phyloP scores from a whole-genome alignment of 2,329 filamentous ascomycete species.

The Fusarium incarnatum region DNA sequence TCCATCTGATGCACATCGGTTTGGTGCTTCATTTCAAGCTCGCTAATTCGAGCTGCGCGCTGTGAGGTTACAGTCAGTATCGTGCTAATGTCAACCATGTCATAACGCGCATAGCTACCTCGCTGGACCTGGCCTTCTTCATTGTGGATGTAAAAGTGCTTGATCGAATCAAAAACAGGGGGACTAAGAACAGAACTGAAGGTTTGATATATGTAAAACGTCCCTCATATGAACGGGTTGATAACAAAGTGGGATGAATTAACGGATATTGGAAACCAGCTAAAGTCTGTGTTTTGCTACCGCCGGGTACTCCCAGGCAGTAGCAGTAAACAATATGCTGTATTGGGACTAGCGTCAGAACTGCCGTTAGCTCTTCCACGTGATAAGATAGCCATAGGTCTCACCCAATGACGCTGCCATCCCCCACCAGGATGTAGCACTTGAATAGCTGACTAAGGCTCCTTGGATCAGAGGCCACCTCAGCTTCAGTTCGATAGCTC shows the following conservation, averaged over 20 bases:
- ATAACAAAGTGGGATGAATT: conserved; percentile 31
- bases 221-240: conserved; percentile 7
- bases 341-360: conserved; percentile 39
- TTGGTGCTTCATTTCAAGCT: conserved; percentile 78
- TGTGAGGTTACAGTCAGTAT: conserved; percentile 46
- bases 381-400: background rate
- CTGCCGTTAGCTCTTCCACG: conserved; percentile 12
- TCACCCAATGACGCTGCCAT: conserved; percentile 14
- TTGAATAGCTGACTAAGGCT: conserved; percentile 41
- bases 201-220: conserved; percentile 3
- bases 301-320: conserved; percentile 1
- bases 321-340: conserved; percentile 49
- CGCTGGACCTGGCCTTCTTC: conserved; percentile 45
- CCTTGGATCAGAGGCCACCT: conserved; percentile 50
- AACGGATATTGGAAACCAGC: background rate
- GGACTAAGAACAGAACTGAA: background rate
- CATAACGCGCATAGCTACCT: conserved; percentile 46
- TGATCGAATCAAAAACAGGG: background rate
- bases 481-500: conserved; percentile 48
- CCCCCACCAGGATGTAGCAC: background rate
- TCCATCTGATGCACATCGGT: conserved; percentile 72
- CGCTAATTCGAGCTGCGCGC: conserved; percentile 60
- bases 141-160: conserved; percentile 27
- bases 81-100: conserved; percentile 35
- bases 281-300: conserved; percentile 45